Percentiles rank a stretch among this genome's conserved stretches.
Conservation (phyloP, 1,284 basidiomycete genomes). For the Moesziomyces globuligerus region DNA sequence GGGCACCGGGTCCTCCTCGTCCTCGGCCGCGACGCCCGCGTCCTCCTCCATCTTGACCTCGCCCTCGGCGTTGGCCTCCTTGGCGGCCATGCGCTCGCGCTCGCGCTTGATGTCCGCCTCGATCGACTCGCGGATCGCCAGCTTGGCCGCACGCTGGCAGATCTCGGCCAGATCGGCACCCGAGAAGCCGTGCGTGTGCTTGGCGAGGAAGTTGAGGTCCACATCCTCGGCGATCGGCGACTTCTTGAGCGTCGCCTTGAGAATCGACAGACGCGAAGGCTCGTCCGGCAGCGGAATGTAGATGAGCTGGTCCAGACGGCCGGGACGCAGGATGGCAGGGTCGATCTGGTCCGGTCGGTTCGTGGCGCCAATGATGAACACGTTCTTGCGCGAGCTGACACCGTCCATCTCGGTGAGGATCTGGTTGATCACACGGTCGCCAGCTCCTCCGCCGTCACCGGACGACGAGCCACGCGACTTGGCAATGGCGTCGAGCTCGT, state of each 20-base stretch:
- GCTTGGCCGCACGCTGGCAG: constrained; percentile 95
- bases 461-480: constrained; percentile 86
- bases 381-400: constrained; percentile 98
- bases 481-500: constrained; percentile 98
- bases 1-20: constrained; percentile 91
- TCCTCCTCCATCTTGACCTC: constrained; percentile 77
- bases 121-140: constrained; percentile 93
- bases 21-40: constrained; percentile 74
- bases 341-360: constrained; percentile 99
- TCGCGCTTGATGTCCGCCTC: constrained; percentile 86
- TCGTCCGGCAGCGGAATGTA: constrained; percentile 82
- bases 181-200: constrained; percentile 96
- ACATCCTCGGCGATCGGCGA: constrained; percentile 88
- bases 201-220: constrained; percentile 86
- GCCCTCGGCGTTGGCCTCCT: constrained; percentile 45
- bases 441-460: constrained; percentile 92
- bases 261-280: constrained; percentile 86
- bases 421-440: constrained; percentile 96
- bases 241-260: constrained; percentile 90
- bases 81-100: constrained; percentile 72
- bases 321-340: constrained; percentile 93
- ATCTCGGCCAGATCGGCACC: constrained; percentile 99
- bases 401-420: constrained; percentile 99
- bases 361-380: constrained; percentile 98
- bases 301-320: constrained; percentile 83